Evolutionary conservation across 305 asterid genomes (phyloP).

Genomic region (Fraxinus sp.): DNA sequence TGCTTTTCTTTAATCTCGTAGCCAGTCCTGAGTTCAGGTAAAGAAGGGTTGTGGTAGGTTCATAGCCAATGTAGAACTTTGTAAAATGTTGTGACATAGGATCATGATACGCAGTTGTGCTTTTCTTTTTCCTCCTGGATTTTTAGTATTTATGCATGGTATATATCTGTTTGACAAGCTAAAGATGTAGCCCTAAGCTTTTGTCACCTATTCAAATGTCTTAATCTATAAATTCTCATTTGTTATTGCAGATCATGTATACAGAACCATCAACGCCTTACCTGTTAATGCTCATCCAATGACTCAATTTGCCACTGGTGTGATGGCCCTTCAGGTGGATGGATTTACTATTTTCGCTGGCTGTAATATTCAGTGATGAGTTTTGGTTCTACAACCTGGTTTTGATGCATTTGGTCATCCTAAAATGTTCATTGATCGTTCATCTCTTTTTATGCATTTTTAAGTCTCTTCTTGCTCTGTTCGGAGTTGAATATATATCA

Average conservation of each 20-base stretch:
- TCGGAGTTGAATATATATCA: not conserved
- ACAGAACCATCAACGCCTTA: constrained; percentile 46
- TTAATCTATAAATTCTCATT: constrained; percentile 10
- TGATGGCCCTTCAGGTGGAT: constrained; percentile 60
- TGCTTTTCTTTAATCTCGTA: constrained; percentile 2
- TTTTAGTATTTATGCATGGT: not conserved
- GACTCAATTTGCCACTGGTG: constrained; percentile 61
- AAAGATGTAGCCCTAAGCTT: not conserved
- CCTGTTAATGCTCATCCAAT: constrained; percentile 54
- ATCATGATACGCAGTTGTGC: not conserved
- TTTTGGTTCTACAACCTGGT: not conserved
- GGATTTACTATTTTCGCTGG: constrained; percentile 1
- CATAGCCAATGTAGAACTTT: not conserved
- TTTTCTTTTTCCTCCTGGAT: not conserved
- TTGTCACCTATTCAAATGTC: constrained; percentile 1
- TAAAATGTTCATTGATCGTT: not conserved
- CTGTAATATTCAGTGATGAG: not conserved
- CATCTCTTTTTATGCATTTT: constrained; percentile 3
- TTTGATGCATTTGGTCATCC: constrained; percentile 10
- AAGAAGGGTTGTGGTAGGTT: not conserved
- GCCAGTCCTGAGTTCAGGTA: not conserved
- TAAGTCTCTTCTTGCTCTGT: not conserved
- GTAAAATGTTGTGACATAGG: not conserved
- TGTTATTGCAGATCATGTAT: constrained; percentile 47
- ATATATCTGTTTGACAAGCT: not conserved